Conservation (phyloP, 2,329 filamentous ascomycete species). For the Kalaharituber pfeilii region DNA sequence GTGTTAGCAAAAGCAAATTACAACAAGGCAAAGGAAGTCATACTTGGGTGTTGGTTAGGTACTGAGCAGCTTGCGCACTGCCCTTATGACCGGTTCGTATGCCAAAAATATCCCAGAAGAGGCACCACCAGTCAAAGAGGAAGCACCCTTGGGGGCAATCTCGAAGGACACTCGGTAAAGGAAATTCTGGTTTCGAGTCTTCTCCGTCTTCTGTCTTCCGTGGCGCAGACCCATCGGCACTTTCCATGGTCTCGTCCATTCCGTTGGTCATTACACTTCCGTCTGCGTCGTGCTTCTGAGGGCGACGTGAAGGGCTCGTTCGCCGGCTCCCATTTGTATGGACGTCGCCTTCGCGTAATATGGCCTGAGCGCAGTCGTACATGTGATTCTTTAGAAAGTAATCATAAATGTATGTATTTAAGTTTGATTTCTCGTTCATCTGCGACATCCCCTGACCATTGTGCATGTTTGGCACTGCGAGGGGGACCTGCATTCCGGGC, state of each 20-base stretch:
- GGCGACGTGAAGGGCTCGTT: constrained; percentile 21
- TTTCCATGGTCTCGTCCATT: constrained; percentile 60
- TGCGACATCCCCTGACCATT: constrained; percentile 20
- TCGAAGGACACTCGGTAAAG: constrained; percentile 50
- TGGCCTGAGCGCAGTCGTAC: constrained; percentile 61
- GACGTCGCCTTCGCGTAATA: constrained; percentile 35
- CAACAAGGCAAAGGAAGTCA: constrained; percentile 23
- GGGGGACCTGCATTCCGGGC: background rate
- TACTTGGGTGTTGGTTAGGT: constrained; percentile 72
- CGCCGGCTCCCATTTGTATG: constrained; percentile 17
- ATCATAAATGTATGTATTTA: constrained; percentile 83
- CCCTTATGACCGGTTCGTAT: constrained; percentile 55
- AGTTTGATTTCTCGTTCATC: constrained; percentile 26
- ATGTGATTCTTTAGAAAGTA: constrained; percentile 77
- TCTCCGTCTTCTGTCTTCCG: constrained; percentile 48
- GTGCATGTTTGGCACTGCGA: constrained; percentile 16
- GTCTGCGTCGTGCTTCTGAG: constrained; percentile 28
- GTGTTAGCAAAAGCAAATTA: constrained; percentile 36
- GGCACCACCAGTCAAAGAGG: constrained; percentile 90
- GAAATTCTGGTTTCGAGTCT: constrained; percentile 53
- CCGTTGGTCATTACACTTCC: constrained; percentile 52
- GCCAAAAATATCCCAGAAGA: constrained; percentile 92
- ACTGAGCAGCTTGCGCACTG: constrained; percentile 45
- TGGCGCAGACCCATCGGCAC: constrained; percentile 40
- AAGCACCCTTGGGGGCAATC: constrained; percentile 58